Percentiles rank a stretch among this genome's conserved stretches.
These are phyloP conservation scores for Arthrinium phaeospermum DNA, from an alignment of 2,329 filamentous ascomycete species.

Conservation along the genomic window DNA sequence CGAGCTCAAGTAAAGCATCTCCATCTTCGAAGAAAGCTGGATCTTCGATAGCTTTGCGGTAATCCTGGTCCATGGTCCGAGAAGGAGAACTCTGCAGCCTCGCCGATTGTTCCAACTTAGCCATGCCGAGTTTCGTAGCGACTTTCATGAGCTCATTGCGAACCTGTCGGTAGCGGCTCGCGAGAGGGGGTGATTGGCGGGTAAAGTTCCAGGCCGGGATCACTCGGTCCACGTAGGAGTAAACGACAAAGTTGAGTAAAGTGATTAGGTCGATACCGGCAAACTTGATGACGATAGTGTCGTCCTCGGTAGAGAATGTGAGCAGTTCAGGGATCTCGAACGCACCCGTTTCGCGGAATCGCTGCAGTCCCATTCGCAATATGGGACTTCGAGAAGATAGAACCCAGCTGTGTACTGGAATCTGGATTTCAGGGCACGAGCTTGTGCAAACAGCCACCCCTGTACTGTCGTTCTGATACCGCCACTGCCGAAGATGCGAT, in stretches of 20 bases:
- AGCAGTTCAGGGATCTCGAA: slow-evolving; percentile 66
- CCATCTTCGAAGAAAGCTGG: slow-evolving; percentile 76
- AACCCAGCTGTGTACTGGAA: slow-evolving; percentile 86
- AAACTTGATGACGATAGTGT: slow-evolving; percentile 67
- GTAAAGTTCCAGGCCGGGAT: slow-evolving; percentile 89
- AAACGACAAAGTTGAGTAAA: slow-evolving; percentile 79
- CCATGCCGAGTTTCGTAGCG: slow-evolving; percentile 73
- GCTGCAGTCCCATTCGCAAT: slow-evolving; percentile 66
- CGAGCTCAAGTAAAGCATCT: slow-evolving; percentile 80
- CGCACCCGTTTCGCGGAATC: slow-evolving; percentile 59
- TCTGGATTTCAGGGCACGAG: slow-evolving; percentile 67
- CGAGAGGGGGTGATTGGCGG: slow-evolving; percentile 66
- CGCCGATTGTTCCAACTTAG: slow-evolving; percentile 75
- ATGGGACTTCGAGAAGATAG: slow-evolving; percentile 75
- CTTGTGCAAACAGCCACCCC: slow-evolving; percentile 59
- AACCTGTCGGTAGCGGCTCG: slow-evolving; percentile 78
- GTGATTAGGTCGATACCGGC: slow-evolving; percentile 76
- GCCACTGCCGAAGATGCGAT: slow-evolving; percentile 51
- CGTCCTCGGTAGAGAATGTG: slow-evolving; percentile 57
- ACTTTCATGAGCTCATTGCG: slow-evolving; percentile 87
- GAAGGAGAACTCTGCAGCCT: slow-evolving; percentile 74
- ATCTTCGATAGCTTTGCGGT: slow-evolving; percentile 73
- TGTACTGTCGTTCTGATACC: slow-evolving; percentile 46
- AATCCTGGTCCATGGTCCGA: slow-evolving; percentile 69
- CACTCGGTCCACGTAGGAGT: slow-evolving; percentile 78